phyloP scores from a whole-genome alignment of 1,284 basidiomycete genomes.

The Marasmius tenuissimus region DNA sequence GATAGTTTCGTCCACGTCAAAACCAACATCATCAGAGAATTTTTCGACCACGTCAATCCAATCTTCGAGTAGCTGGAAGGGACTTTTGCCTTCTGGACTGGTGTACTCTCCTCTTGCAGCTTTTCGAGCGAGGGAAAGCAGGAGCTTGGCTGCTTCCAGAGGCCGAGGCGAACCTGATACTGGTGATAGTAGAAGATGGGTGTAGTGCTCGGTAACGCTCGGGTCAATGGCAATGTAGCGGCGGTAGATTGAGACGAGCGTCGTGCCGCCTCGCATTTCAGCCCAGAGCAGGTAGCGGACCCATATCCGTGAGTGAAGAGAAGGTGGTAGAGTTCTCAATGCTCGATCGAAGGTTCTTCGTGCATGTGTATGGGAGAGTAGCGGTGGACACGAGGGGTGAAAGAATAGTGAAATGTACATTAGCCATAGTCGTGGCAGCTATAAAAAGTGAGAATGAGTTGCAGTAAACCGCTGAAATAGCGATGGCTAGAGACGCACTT shows the following conservation, averaged over 20 bases:
- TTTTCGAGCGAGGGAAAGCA: slow-evolving; percentile 82
- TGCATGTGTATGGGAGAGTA: slow-evolving; percentile 87
- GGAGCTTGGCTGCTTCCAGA: slow-evolving; percentile 90
- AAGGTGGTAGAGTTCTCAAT: slow-evolving; percentile 90
- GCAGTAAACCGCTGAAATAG: slow-evolving; percentile 5
- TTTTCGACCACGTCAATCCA: slow-evolving; percentile 93
- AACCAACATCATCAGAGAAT: slow-evolving; percentile 89
- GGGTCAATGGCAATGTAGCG: slow-evolving; percentile 89
- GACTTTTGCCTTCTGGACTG: slow-evolving; percentile 92
- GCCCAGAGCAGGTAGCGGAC: slow-evolving; percentile 94
- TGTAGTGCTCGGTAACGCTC: slow-evolving; percentile 84
- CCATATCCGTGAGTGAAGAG: slow-evolving; percentile 95
- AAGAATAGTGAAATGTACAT: slow-evolving; percentile 90
- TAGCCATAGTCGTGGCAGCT: slow-evolving; percentile 95
- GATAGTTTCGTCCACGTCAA: slow-evolving; percentile 78
- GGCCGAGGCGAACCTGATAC: slow-evolving; percentile 73
- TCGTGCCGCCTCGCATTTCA: slow-evolving; percentile 81
- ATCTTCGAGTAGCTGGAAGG: slow-evolving; percentile 91
- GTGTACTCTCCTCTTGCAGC: slow-evolving; percentile 83
- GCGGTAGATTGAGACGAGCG: slow-evolving; percentile 86
- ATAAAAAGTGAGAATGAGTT: slow-evolving; percentile 10
- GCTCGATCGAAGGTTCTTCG: slow-evolving; percentile 94
- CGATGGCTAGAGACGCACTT: slow-evolving; percentile 48
- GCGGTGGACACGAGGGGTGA: slow-evolving; percentile 87
- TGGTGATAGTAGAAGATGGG: slow-evolving; percentile 71